Base-by-base conservation (phyloP, 768 basidiomycete species). In the Butyriboletus loyo region DNA sequence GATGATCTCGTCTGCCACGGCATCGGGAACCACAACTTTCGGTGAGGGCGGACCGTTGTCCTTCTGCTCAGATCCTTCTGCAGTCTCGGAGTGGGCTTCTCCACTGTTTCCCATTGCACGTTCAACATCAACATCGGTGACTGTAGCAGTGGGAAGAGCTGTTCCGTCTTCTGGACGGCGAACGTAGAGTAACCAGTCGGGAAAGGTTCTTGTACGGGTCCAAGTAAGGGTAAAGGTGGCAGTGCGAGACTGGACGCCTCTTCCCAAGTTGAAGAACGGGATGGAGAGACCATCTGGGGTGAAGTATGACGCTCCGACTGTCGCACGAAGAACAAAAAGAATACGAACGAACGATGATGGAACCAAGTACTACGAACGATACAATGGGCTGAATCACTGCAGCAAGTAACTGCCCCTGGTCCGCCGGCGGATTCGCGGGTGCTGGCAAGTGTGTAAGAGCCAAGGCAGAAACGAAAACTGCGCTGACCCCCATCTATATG, bases 401-500 rank as follows among this genome's bases (percentile, higher is more conserved):
- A 0, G 86, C 81, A n/a, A 98, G 77, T 15, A 86, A 59, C 56
- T 97, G 91, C 42, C 83, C 75, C 59, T 89, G 85, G 38, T 77
- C 79, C 48, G 75, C 70, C 0, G 90, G 87, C 0, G 90, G 87
- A 49, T 72, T 65, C 2, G 73, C 66, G 1, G 87, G 83, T 10
- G 60, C 63, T 6, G 86, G 82, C 0, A 94, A 74, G 46, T 78
- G 80, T 22, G 77, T 77, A 9, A 84, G 66, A 4, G 92, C 89
- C 25, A 92, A 69, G 0, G 83, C 85, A 10, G 87, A 84, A 50
- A 98, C 86, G 67, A 98, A 99, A 40, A 98, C 76, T 7, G 96
- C 88, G 0, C 87, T 85, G 22, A 97, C 93, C 46, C 95, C 95
- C 89, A 97, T 94, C 77, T 92, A 69, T 7, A 54, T 52, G 50